These are phyloP conservation scores for Nicotiana tabacum DNA, from an alignment of 257 asterid species.

Conservation along the genomic window DNA sequence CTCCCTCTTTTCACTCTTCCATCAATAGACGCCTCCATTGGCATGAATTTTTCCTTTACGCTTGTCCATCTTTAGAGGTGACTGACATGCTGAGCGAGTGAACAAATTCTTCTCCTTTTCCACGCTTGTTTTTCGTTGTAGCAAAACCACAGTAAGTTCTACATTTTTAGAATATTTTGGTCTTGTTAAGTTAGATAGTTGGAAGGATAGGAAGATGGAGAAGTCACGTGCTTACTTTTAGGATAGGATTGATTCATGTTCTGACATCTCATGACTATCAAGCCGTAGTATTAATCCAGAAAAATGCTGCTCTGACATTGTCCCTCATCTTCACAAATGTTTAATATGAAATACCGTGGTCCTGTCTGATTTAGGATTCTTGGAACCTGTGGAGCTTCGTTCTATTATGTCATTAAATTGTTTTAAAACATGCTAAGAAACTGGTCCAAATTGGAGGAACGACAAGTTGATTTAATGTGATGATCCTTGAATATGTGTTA, in stretches of 20 bases:
- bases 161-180: background rate
- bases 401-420: background rate
- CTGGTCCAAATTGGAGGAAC: background rate
- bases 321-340: background rate
- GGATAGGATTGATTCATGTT: background rate
- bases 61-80: background rate
- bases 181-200: background rate
- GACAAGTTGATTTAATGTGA: background rate
- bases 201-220: background rate
- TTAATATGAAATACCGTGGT: background rate
- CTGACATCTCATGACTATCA: background rate
- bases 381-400: background rate
- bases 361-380: background rate
- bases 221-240: background rate
- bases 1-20: background rate
- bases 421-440: background rate
- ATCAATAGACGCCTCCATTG: conserved; percentile 1
- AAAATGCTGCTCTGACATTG: background rate
- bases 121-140: background rate
- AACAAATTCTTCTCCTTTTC: background rate
- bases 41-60: conserved; percentile 1
- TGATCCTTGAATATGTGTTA: background rate
- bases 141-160: background rate
- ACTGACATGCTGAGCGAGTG: background rate
- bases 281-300: background rate